phyloP scores from a whole-genome alignment of 805 yeast species.

The Myxozyma nipponensis region DNA sequence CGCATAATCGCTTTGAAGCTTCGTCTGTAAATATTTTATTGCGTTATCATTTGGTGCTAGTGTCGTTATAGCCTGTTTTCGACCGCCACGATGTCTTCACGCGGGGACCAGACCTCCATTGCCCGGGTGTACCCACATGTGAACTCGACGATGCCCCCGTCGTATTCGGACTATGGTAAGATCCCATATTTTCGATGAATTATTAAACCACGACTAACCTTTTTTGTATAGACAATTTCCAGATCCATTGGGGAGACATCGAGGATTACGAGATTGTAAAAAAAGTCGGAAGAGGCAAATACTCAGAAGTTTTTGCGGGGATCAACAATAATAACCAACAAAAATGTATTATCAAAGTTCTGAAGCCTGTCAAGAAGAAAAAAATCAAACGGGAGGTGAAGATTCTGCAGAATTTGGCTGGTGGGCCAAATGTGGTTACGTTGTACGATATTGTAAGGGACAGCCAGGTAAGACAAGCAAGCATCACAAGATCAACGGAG shows the following conservation, averaged over 20 bases:
- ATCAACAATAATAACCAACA: constrained; percentile 59
- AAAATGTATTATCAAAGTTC: constrained; percentile 77
- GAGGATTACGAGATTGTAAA: constrained; percentile 68
- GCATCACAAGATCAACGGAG: not conserved
- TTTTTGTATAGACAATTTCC: constrained; percentile 44
- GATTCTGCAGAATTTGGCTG: constrained; percentile 76
- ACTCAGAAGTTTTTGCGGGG: constrained; percentile 92
- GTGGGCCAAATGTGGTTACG: constrained; percentile 77
- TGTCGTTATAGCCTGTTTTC: no score
- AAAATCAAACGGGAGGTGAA: constrained; percentile 87
- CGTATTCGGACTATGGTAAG: constrained; percentile 78
- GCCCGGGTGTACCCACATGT: constrained; percentile 72
- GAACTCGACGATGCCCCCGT: constrained; percentile 60
- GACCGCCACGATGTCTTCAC: not conserved
- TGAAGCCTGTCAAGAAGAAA: constrained; percentile 90
- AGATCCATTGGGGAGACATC: constrained; percentile 58
- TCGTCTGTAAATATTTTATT: no score
- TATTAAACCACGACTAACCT: constrained; percentile 1
- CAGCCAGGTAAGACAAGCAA: constrained; percentile 44
- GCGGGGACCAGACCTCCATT: constrained; percentile 35
- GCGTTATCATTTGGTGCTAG: no score
- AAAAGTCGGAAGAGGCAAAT: constrained; percentile 90
- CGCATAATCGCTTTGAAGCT: no score
- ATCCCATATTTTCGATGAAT: constrained; percentile 1
- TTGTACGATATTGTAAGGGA: constrained; percentile 80